Base-by-base conservation (phyloP, 2,329 filamentous ascomycete genomes). In the Hysterium pulicare region DNA sequence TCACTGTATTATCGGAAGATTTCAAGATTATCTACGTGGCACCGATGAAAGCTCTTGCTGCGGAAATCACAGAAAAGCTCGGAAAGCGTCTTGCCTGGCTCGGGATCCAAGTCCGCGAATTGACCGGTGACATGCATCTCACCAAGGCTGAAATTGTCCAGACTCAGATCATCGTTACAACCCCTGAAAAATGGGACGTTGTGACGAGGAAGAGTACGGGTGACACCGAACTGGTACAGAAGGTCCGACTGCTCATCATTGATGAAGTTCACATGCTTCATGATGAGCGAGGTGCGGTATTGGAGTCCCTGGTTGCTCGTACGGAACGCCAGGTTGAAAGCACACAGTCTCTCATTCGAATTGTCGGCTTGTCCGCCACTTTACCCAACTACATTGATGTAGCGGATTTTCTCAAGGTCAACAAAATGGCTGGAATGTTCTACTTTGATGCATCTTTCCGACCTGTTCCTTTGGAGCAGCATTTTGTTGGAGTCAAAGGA, bases 241-340 rank as follows among this genome's bases (percentile, higher is more conserved):
- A 98, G 64, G 93, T 98, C 19, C 83, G 91, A 9, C 75, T 98
- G 2, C 78, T 98, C 46, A 97, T 98, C 58, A 97, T 98, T 49
- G 93, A 98, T 66, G 93, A 98, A 71, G 93, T 98, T 1, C 93
- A 98, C 62, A 98, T 98, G 94, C 83, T 98, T 57, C 94, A 98
- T 59, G 93, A 98, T 64, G 93, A 97, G 67, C 83, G 93, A 64
- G 93, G 93, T 59, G 90, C 94, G 10, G 94, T 98, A 0, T 78
- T 99, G 21, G 93, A 99, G 63, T 96, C 91, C 5, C 76, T 99
- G 17, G 94, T 98, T 13, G 93, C 93, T 9, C 82, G 93, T 56
- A 99, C 94, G 0, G 86, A 97, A 70, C 79, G 93, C 49, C 93
- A 98, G 60, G 94, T 98, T 0, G 94, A 99, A 69, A 96, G 90